Percentiles rank a stretch among this genome's conserved stretches.
These are phyloP conservation scores for Chalaropsis thielavioides DNA, from an alignment of 2,329 filamentous ascomycete species.

Conservation along the genomic window DNA sequence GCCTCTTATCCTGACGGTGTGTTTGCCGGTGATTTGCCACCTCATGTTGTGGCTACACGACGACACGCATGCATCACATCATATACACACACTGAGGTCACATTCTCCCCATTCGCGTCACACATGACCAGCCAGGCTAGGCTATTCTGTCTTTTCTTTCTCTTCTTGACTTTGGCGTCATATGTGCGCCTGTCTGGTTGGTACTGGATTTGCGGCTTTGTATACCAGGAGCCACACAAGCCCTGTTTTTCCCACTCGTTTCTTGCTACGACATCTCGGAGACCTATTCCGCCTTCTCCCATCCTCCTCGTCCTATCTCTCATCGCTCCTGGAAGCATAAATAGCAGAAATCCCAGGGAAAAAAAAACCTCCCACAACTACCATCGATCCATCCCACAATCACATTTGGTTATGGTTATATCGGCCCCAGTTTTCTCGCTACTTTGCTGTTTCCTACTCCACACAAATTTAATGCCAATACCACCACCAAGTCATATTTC, in stretches of 20 bases:
- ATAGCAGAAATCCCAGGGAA: background rate
- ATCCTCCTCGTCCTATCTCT: background rate
- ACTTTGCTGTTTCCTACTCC: constrained; percentile 1
- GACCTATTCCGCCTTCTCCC: background rate
- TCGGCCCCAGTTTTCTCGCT: constrained; percentile 9
- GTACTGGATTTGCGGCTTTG: background rate
- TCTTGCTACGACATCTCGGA: background rate
- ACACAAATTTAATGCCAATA: constrained; percentile 2
- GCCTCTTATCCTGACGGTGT: background rate
- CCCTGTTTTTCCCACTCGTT: background rate
- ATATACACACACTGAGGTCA: background rate
- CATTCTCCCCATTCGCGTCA: background rate
- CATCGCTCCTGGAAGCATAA: background rate
- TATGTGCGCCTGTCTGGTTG: background rate
- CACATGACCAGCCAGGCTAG: background rate
- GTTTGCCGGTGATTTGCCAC: background rate
- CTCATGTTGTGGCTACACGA: background rate
- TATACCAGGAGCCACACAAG: background rate
- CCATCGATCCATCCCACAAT: constrained; percentile 10
- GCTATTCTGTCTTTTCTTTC: background rate
- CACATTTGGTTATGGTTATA: constrained; percentile 8
- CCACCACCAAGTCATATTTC: background rate
- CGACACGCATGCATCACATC: no score
- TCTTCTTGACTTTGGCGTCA: background rate
- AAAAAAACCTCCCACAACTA: constrained; percentile 8